Conservation (phyloP, 2,329 filamentous ascomycete species). For the Ophiocordyceps polyrhachis-furcata region DNA sequence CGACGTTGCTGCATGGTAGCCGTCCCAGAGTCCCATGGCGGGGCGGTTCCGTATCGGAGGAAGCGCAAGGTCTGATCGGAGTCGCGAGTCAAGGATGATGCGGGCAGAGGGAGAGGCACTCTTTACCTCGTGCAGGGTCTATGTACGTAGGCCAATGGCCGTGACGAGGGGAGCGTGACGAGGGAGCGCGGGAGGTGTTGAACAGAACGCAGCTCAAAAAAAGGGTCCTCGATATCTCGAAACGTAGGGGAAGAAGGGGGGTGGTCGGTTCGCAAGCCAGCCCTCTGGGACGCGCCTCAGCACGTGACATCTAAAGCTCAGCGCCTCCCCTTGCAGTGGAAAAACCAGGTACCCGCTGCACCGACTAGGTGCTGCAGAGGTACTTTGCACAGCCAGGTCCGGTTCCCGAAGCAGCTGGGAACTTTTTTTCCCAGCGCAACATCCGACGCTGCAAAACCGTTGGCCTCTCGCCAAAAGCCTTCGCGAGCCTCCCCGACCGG, state of each 20-base stretch:
- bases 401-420: neutral
- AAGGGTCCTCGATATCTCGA: neutral
- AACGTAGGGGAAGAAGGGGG: neutral
- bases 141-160: no score
- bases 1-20: conserved; percentile 57
- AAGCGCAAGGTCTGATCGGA: neutral
- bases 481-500: conserved; percentile 19
- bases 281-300: neutral
- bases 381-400: neutral
- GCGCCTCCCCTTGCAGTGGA: neutral
- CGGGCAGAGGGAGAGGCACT: neutral
- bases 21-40: conserved; percentile 28
- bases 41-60: conserved; percentile 11
- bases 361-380: conserved; percentile 3
- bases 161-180: no score
- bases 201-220: no score
- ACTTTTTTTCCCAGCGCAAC: neutral
- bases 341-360: neutral
- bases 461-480: conserved; percentile 12
- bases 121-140: no score
- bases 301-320: neutral
- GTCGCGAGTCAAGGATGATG: neutral
- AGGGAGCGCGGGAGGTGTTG: no score
- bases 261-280: neutral
- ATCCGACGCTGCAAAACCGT: conserved; percentile 15